Percentiles rank a stretch among this genome's conserved stretches.
phyloP scores from a whole-genome alignment of 23 red algal genomes.

The Agarophyton chilense region DNA sequence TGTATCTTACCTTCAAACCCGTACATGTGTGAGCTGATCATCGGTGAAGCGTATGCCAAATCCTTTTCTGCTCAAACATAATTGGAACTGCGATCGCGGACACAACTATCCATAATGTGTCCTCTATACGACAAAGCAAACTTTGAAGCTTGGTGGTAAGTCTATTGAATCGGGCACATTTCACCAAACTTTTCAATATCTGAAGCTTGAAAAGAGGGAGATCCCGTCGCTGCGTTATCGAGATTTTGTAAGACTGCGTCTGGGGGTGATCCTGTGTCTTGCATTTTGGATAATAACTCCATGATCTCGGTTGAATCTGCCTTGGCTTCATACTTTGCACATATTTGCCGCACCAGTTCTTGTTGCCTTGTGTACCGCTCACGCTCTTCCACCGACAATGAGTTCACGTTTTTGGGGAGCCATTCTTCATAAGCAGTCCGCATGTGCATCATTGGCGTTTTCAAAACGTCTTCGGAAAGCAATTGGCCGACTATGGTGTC shows the following conservation, averaged over 20 bases:
- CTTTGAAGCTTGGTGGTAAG: too few species aligned
- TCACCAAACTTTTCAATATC: constrained; percentile 24
- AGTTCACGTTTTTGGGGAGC: constrained; percentile 33
- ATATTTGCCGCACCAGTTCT: constrained; percentile 57
- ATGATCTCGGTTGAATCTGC: constrained; percentile 48
- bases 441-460: constrained; percentile 67
- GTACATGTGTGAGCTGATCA: background rate
- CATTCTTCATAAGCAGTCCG: constrained; percentile 58
- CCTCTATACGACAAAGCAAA: too few species aligned
- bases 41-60: background rate
- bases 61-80: too few species aligned
- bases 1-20: background rate
- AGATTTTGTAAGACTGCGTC: constrained; percentile 52
- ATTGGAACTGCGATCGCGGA: background rate
- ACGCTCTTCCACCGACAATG: constrained; percentile 30
- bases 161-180: constrained; percentile 23
- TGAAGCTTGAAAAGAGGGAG: constrained; percentile 1
- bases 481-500: constrained; percentile 60
- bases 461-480: constrained; percentile 70
- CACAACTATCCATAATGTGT: too few species aligned
- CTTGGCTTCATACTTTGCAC: constrained; percentile 43
- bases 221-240: background rate
- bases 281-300: constrained; percentile 64
- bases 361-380: constrained; percentile 46
- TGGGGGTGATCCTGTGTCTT: constrained; percentile 62